Base-by-base conservation (phyloP, 768 basidiomycete genomes). In the Mycena metata region DNA sequence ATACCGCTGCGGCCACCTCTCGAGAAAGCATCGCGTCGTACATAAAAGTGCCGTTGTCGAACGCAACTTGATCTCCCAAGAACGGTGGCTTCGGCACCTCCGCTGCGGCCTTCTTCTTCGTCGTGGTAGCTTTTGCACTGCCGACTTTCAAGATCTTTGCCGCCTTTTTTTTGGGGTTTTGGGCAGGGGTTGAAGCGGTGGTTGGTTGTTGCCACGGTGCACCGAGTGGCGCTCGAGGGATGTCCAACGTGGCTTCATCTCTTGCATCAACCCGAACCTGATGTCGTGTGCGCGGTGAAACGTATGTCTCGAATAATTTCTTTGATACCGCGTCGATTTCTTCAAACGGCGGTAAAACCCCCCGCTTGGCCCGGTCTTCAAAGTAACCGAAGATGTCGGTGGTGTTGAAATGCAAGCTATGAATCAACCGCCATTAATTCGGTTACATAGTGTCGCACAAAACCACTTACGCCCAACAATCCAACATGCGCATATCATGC, bases 401-500 rank as follows among this genome's bases (percentile, higher is more conserved):
- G 26, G 26, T 35, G 3, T 17, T 16, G n/a, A 54, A 54, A 35
- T 54, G 30, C 4, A 36, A 33, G 4, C 51, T 33, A 17, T 6
- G n/a, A n/a, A n/a, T n/a, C n/a, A n/a, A n/a, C n/a, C n/a, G n/a
- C n/a, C n/a, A n/a, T n/a, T n/a, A n/a, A n/a, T n/a, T n/a, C n/a
- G n/a, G n/a, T n/a, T n/a, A n/a, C n/a, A n/a, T n/a, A n/a, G n/a
- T n/a, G n/a, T n/a, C n/a, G 35, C 16, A 36, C 15, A 35, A n/a
- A 19, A 35, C n/a, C n/a, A 54, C 51, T 54, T 17, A 54, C 51
- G 30, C 16, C 51, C 51, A 54, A 19, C 51, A 54, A 35, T 54
- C 51, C 8, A 54, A 17, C 26, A 54, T 54, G 21, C 47, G 51
- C 51, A 54, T 54, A 56, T 80, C 77, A 9, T 79, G 72, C 8